Base-by-base conservation (phyloP, 139 green algal genomes). In the Auxenochlorella pyrenoidosa region DNA sequence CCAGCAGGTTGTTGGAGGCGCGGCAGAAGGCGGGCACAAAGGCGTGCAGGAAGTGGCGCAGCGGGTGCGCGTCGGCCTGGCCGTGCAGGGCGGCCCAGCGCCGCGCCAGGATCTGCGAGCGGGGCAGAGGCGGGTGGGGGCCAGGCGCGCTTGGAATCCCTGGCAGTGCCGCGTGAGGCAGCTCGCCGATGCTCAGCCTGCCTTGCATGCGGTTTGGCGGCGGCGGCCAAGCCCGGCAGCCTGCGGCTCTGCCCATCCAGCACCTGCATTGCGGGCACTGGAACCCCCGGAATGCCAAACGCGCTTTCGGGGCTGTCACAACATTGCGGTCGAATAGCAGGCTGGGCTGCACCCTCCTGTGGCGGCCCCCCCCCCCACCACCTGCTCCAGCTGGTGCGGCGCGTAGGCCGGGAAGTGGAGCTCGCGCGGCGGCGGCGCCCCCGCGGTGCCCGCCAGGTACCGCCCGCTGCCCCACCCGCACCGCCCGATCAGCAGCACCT, bases 351-450 rank as follows among this genome's bases (percentile, higher is more conserved):
- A 38, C 34, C 68, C 26, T 6, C 24, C 76, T 2, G 3, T 38
- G 1, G 22, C 8, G 19, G 26, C 2, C n/a, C 3, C 72, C 54
- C 13, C 1, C 40, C 28, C 19, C 5, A 75, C 34, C 59, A 94
- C 90, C 82, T 85, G 86, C 1, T 68, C 38, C 40, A 94, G 81
- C 51, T 84, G 36, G 2, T 82, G 26, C 4, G 36, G 21, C 16
- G n/a, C 10, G 73, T 94, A 94, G 36, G 47, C 82, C 30, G 82
- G 59, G 30, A 93, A 93, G 12, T 21, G 1, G 3, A 94, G 26
- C 75, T 70, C 54, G 30, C n/a, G 1, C 1, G 90, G 89, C 22
- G 41, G 54, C 44, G 68, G 38, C 44, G 68, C 44, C 0, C 54
- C 51, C 22, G 60, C 36, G 0, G 80, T 91, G 54, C 82, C 84